Conservation (phyloP, 2,329 filamentous ascomycete species). For the Talaromyces albobiverticillius region DNA sequence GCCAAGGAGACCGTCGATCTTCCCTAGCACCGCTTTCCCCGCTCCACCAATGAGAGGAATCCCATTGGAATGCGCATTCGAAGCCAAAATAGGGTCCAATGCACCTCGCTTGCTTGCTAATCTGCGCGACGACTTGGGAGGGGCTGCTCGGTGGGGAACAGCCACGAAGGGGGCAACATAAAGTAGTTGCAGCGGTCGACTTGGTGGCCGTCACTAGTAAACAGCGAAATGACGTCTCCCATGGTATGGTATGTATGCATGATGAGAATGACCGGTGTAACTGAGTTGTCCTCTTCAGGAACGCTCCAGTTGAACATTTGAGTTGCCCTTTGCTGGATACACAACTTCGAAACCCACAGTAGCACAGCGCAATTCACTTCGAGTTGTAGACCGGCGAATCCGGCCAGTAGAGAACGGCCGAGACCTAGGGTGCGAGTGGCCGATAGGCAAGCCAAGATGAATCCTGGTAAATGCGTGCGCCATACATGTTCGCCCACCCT, state of each 20-base stretch:
- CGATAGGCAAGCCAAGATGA: background rate
- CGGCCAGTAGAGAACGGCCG: background rate
- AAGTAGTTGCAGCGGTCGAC: background rate
- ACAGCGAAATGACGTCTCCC: background rate
- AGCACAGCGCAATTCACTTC: background rate
- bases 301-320: background rate
- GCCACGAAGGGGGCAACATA: background rate
- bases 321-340: background rate
- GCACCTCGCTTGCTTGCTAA: background rate
- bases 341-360: background rate
- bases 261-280: background rate
- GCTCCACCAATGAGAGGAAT: background rate
- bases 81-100: background rate
- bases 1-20: background rate
- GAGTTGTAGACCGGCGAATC: slow-evolving; percentile 2
- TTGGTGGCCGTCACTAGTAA: background rate
- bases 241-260: background rate
- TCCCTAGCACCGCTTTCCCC: slow-evolving; percentile 4
- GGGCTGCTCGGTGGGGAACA: slow-evolving; percentile 9
- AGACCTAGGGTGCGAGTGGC: background rate
- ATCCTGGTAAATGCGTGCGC: background rate
- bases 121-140: background rate
- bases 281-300: slow-evolving; percentile 2
- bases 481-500: background rate
- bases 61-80: background rate